Base-by-base conservation (phyloP, 2,329 filamentous ascomycete genomes). In the Verticillium klebahnii region DNA sequence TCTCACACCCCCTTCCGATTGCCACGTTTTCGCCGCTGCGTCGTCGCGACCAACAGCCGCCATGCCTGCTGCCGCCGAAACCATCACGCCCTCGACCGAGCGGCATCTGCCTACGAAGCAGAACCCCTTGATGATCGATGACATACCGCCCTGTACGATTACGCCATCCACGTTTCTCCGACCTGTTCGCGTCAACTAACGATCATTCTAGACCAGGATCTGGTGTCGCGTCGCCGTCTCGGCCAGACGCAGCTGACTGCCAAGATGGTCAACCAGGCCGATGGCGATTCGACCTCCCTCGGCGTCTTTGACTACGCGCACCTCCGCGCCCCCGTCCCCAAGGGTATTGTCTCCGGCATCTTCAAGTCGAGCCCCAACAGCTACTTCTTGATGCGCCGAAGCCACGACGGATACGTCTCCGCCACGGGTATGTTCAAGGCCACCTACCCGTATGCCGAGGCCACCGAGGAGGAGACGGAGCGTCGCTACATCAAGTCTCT, bases 271-370 rank as follows among this genome's bases (percentile, higher is more conserved):
- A 87, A 90, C 68, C 80, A 89, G n/a, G 86, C 88, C 74, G 89
- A 92, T 66, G 86, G 88, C 61, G 91, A 92, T 73, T 82, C 87
- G 56, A 83, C 89, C 67, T 88, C 89, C 68, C 81, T 95, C 64
- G 92, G 92, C 59, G 87, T 89, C 56, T 97, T 99, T 74, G 95
- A 98, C 77, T 99, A 99, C 76, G 94, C 93, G 67, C 95, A 99
- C 74, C 83, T 99, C 58, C 90, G 94, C 71, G 94, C 93, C 64
- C 94, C 95, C 15, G 80, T 99, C 56, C 95, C 95, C 58, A 95
- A 93, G 76, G 93, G 95, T 66, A 89, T 98, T 68, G 86, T 88
- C 32, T 97, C 93, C 6, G 95, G 95, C 72, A 96, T 99, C 70
- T 98, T 98, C 81, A 89, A 91, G 71, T 89, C 88, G 63, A 88